phyloP scores from a whole-genome alignment of 2,329 filamentous ascomycete species.

The Colletotrichum noveboracense region DNA sequence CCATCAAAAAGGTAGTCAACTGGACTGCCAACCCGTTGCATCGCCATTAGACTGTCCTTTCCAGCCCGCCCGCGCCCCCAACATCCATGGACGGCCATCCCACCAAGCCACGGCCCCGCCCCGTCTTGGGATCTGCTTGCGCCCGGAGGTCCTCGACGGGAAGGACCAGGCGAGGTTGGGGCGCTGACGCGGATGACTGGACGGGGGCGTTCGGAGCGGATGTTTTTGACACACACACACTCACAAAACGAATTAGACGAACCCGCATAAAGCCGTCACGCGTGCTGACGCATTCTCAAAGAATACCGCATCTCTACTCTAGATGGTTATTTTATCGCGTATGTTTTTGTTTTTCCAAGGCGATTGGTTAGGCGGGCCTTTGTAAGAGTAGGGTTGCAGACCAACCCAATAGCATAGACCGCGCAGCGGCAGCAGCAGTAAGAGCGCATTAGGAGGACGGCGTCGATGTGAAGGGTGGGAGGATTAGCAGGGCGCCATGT shows the following conservation, averaged over 20 bases:
- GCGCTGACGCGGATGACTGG: background rate
- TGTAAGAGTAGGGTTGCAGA: slow-evolving; percentile 20
- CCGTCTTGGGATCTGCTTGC: background rate
- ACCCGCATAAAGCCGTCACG: slow-evolving; percentile 5
- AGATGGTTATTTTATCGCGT: background rate
- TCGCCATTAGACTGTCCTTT: background rate
- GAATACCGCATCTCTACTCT: slow-evolving; percentile 20
- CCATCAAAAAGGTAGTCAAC: background rate
- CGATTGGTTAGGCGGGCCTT: slow-evolving; percentile 1
- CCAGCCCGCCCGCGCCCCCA: background rate
- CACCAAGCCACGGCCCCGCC: background rate
- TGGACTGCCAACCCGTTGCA: background rate
- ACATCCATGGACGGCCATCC: background rate
- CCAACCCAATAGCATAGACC: background rate
- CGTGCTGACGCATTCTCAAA: background rate
- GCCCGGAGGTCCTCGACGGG: background rate
- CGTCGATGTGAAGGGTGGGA: background rate
- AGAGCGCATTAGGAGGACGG: background rate
- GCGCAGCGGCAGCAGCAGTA: background rate
- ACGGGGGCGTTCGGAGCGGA: background rate
- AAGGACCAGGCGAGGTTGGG: background rate
- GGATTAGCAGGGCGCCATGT: background rate
- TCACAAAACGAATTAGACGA: slow-evolving; percentile 13
- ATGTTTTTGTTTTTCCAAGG: background rate
- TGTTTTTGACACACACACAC: background rate